Evolutionary conservation across 768 basidiomycete species (phyloP), one percentile per base, ranked within the genome.

Genomic region (Boletus reticulatus): DNA sequence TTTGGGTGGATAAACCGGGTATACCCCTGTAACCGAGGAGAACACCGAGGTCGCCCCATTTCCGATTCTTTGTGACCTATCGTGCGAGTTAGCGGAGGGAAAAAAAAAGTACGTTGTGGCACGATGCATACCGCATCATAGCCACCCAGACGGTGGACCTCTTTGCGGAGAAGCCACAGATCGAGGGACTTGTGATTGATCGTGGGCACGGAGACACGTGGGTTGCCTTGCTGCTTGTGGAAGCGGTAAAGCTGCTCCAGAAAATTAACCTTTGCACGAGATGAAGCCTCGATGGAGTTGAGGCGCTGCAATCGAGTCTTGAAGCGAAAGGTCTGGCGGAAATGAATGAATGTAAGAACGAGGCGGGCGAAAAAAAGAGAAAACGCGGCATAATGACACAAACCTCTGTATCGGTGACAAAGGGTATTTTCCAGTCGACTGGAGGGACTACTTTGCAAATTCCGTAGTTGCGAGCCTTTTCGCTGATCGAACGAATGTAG

Each of bases 391-490:
- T 37, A 36, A 62, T 49, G 47, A 55, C 43, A 77, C 85, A 58
- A 62, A 94, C 95, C 83, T 94, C 92, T 17, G 93, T 93, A 69
- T 98, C 88, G 43, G 95, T 91, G 12, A 92, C 87, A 68, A 97
- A 98, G 9, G 96, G 92, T 87, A 97, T 96, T 63, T 88, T 83
- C 97, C 97, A 99, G 20, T 83, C 89, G 53, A 80, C 78, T 2
- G 97, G 97, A 58, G 97, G 97, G 24, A 98, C 83, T 53, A 99
- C 85, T 77, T 99, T 99, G 76, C 92, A 95, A 64, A 99, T 94
- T 24, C 97, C 97, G 67, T 83, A 92, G 46, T 83, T 73, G 67
- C 78, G 80, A 1, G 89, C 96, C 32, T 77, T 73, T 49, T 83
- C 82, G 19, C 86, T 80, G 60, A 95, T 89, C 55, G 85, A 84